Conservation (phyloP, 257 asterid genomes). For the Solanum virginianum region DNA sequence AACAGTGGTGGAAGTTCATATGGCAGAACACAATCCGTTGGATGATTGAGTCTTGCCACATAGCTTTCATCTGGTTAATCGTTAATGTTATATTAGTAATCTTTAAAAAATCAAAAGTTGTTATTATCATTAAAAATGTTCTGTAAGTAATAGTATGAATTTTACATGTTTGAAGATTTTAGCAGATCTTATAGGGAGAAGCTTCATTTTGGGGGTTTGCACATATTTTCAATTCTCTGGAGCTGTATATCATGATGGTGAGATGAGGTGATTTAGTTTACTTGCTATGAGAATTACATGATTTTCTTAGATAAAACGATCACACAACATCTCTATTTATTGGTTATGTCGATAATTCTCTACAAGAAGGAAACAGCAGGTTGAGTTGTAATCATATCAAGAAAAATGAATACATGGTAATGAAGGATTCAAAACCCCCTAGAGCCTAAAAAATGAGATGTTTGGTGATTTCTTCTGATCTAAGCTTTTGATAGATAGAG, state of each 20-base stretch:
- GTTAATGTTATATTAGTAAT: not conserved
- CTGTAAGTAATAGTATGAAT: not conserved
- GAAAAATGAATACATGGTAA: not conserved
- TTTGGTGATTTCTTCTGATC: not conserved
- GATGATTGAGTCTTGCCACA: not conserved
- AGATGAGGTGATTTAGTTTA: not conserved
- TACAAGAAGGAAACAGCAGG: not conserved
- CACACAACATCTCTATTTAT: not conserved
- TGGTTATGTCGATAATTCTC: not conserved
- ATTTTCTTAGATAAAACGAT: not conserved
- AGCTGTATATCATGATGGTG: not conserved
- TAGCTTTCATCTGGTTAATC: not conserved
- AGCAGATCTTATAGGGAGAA: not conserved
- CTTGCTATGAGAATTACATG: not conserved
- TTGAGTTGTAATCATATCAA: not conserved
- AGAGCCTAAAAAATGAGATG: not conserved
- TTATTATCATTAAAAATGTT: not conserved
- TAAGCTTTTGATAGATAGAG: not conserved
- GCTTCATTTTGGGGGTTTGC: not conserved
- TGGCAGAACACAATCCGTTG: constrained; percentile 11
- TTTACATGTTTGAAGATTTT: not conserved
- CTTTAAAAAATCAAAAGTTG: not conserved
- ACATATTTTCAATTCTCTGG: not conserved
- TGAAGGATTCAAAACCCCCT: not conserved
- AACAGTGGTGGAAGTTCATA: constrained; percentile 9